phyloP scores from a whole-genome alignment of 2,329 filamentous ascomycete genomes.

The Trichoderma asperellum region DNA sequence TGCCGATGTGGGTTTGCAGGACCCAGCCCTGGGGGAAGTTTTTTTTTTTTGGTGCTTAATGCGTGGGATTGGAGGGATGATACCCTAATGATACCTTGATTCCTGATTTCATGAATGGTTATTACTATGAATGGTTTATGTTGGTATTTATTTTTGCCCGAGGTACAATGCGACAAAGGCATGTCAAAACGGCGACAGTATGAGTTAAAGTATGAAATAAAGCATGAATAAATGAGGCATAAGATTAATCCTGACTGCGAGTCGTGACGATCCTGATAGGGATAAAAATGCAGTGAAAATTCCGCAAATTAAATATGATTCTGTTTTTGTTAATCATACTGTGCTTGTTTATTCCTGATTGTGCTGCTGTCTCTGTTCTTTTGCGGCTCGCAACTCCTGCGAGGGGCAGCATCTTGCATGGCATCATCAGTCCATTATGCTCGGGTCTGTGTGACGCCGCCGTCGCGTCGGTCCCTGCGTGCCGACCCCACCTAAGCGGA shows the following conservation, averaged over 20 bases:
- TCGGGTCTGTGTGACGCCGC: constrained; percentile 5
- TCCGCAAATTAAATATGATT: not conserved
- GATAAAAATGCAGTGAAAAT: too few species aligned
- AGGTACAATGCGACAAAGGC: not conserved
- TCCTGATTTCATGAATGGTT: constrained; percentile 1
- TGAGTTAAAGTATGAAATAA: not conserved
- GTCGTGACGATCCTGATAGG: not conserved
- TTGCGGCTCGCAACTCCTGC: not conserved
- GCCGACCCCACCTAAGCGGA: constrained; percentile 19
- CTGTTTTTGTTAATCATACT: not conserved
- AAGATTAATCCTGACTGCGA: not conserved
- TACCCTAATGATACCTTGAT: constrained; percentile 22
- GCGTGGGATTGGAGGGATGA: constrained; percentile 9
- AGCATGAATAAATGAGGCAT: constrained; percentile 13
- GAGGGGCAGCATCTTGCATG: not conserved
- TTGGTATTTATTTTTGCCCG: not conserved
- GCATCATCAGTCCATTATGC: not conserved
- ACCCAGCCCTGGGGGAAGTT: not conserved
- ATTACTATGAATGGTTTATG: constrained; percentile 1
- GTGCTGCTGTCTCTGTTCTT: not conserved
- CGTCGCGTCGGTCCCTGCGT: not conserved
- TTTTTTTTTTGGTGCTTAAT: not conserved
- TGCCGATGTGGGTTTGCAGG: not conserved
- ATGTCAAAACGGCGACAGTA: constrained; percentile 8
- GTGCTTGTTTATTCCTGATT: not conserved